Conservation (phyloP, 2,329 filamentous ascomycete genomes). For the Neurospora sp. region DNA sequence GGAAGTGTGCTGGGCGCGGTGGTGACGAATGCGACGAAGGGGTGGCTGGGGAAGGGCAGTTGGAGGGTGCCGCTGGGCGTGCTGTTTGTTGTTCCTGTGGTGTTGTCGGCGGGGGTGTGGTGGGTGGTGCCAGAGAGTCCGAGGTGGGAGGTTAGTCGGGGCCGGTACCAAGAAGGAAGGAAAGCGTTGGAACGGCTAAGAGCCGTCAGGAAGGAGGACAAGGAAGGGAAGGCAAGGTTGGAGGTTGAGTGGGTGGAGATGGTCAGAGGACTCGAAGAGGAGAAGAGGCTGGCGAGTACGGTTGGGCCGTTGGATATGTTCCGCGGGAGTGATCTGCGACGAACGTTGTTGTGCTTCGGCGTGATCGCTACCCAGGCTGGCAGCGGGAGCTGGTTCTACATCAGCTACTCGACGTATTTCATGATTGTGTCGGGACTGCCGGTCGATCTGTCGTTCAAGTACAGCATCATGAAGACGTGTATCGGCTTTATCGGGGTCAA, state of each 20-base stretch:
- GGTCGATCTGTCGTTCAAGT: slow-evolving; percentile 35
- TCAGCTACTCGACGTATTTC: slow-evolving; percentile 41
- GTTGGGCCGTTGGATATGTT: slow-evolving; percentile 29
- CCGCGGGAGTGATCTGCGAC: slow-evolving; percentile 32
- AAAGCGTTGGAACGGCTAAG: slow-evolving; percentile 22
- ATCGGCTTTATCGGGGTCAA: slow-evolving; percentile 39
- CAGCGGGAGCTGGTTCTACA: slow-evolving; percentile 38
- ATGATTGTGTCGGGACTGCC: slow-evolving; percentile 30
- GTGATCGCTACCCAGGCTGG: slow-evolving; percentile 35
- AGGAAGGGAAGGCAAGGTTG: slow-evolving; percentile 8
- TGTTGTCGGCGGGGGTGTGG: slow-evolving; percentile 33
- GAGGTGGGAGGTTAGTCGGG: slow-evolving; percentile 31
- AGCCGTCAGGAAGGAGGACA: slow-evolving; percentile 19
- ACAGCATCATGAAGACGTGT: slow-evolving; percentile 38
- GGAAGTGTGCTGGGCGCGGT: slow-evolving; percentile 36
- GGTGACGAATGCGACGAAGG: slow-evolving; percentile 31
- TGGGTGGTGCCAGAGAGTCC: slow-evolving; percentile 35
- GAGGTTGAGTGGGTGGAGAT: slow-evolving; percentile 31
- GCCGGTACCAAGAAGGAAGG: slow-evolving; percentile 18
- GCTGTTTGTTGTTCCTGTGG: slow-evolving; percentile 34
- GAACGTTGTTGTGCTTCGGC: slow-evolving; percentile 39
- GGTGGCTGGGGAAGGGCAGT: slow-evolving; percentile 26
- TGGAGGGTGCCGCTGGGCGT: slow-evolving; percentile 38
- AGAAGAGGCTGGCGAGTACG: slow-evolving; percentile 22
- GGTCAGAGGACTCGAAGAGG: slow-evolving; percentile 28